These are phyloP conservation scores for Russula earlei DNA, from an alignment of 768 basidiomycete genomes.

Conservation along the genomic window DNA sequence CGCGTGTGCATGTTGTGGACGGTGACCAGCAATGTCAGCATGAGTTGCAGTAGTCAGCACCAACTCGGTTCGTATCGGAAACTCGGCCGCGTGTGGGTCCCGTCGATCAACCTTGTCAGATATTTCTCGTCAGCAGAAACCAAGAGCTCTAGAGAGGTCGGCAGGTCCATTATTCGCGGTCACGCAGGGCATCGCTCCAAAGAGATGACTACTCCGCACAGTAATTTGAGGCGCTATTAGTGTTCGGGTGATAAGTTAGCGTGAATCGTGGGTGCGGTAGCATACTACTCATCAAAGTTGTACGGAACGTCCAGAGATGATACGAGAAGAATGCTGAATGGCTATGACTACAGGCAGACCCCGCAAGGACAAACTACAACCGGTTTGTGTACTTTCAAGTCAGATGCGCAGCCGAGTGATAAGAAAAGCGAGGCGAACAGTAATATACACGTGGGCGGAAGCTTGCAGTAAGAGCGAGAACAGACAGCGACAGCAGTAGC, in stretches of 20 bases:
- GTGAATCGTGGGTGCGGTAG: background rate
- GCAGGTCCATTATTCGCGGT: too few relatives aligned
- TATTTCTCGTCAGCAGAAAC: too few relatives aligned
- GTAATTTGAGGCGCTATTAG: background rate
- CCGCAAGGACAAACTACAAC: background rate
- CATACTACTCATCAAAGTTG: background rate
- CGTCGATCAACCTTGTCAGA: too few relatives aligned
- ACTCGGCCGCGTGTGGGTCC: too few relatives aligned
- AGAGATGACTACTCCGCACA: too few relatives aligned
- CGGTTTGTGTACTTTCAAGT: background rate
- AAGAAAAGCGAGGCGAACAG: background rate
- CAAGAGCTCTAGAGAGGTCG: too few relatives aligned
- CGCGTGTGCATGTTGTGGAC: background rate
- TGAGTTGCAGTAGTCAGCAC: too few relatives aligned
- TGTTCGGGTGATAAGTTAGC: background rate
- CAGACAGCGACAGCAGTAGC: background rate
- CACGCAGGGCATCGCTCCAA: too few relatives aligned
- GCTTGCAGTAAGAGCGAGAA: slow-evolving; percentile 2
- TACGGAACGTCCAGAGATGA: background rate
- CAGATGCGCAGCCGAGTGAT: background rate
- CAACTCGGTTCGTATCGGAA: too few relatives aligned
- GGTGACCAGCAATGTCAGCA: too few relatives aligned
- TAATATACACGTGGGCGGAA: slow-evolving; percentile 9
- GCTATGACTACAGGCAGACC: slow-evolving; percentile 7
- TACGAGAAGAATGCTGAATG: background rate